Evolutionary conservation across 1,284 basidiomycete species (phyloP).

Genomic region (Ganoderma lingzhi): DNA sequence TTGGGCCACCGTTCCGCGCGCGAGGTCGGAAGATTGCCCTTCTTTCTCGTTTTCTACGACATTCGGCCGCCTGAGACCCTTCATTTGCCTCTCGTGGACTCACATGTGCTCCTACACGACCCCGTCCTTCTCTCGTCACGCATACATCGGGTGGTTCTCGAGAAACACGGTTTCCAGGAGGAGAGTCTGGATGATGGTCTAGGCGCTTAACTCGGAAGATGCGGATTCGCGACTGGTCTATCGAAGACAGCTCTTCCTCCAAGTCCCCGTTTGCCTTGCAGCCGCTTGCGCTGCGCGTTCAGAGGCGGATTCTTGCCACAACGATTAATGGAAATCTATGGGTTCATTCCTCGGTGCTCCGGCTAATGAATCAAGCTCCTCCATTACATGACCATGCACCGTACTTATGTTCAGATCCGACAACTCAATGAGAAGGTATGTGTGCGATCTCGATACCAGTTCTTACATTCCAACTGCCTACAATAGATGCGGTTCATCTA

Average conservation of each 20-base stretch:
- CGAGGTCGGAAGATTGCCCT: constrained; percentile 33
- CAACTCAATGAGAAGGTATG: not conserved
- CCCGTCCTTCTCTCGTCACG: not conserved
- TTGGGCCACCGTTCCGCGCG: constrained; percentile 37
- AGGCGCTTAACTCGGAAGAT: constrained; percentile 28
- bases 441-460: not conserved
- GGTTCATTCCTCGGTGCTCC: not conserved
- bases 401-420: not conserved
- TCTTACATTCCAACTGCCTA: not conserved
- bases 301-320: not conserved
- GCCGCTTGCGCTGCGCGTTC: not conserved
- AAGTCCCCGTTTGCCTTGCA: not conserved
- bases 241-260: not conserved
- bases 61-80: not conserved
- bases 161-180: not conserved
- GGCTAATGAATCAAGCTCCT: not conserved
- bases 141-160: not conserved
- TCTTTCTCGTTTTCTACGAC: constrained; percentile 22
- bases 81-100: not conserved
- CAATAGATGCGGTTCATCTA: not conserved
- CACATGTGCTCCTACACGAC: not conserved
- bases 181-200: not conserved
- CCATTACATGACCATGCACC: not conserved
- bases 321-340: not conserved
- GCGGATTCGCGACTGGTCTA: not conserved